Percentiles rank a stretch among this genome's conserved stretches.
phyloP scores from a whole-genome alignment of 331 rosid species.

The Acacia concinna region DNA sequence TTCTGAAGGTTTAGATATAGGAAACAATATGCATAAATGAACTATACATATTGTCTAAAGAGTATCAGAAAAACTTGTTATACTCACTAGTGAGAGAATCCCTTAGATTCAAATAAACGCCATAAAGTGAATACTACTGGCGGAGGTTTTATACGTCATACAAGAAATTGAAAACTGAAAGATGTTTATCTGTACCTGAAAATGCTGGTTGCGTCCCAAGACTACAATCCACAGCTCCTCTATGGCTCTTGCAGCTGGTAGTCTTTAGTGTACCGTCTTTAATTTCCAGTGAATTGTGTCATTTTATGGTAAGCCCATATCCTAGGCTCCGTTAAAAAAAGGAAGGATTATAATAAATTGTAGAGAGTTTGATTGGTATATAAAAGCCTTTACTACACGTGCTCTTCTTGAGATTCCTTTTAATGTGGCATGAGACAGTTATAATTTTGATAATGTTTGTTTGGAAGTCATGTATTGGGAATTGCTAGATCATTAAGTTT shows the following conservation, averaged over 20 bases:
- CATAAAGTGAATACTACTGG: slow-evolving; percentile 56
- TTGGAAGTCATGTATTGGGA: no score
- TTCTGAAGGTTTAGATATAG: no score
- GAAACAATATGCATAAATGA: slow-evolving; percentile 13
- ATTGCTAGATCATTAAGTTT: no score
- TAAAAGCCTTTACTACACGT: no score
- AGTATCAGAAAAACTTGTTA: slow-evolving; percentile 35
- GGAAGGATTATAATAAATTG: no score
- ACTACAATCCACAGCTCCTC: slow-evolving; percentile 56
- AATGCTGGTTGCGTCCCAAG: slow-evolving; percentile 53
- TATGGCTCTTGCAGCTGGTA: slow-evolving; percentile 37
- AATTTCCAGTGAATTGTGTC: no score
- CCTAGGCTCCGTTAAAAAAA: no score
- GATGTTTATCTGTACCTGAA: slow-evolving; percentile 62
- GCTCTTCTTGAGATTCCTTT: no score
- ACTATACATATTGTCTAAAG: neutral
- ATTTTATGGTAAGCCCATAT: no score
- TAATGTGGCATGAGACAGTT: no score
- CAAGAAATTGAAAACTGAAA: slow-evolving; percentile 50
- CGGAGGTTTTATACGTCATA: slow-evolving; percentile 55
- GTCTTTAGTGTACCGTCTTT: slow-evolving; percentile 51
- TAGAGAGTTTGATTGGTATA: no score
- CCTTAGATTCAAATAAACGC: slow-evolving; percentile 45
- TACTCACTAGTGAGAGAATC: slow-evolving; percentile 52
- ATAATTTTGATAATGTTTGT: no score